Evolutionary conservation across 177 flowering plant genomes (phyloP), one percentile per base, ranked within the genome.

Genomic region (Telopea speciosissima): DNA sequence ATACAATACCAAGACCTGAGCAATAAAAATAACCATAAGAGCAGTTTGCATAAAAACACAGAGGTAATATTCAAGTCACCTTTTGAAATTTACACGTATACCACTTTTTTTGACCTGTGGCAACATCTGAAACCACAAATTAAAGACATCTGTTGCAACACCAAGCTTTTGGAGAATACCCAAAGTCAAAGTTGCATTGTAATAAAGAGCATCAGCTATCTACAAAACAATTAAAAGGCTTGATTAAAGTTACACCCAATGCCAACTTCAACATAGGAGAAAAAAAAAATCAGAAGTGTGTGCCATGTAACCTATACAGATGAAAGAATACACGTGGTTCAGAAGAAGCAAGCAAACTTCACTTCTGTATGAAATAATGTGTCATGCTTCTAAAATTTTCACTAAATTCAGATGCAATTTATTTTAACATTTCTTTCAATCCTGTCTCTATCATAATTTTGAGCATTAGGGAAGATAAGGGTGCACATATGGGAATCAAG

Each of bases 91-190:
- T 58, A 84, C 91, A 52, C 76, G 88, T 0, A 62, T 67, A 58
- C 99, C 99, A 79, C 93, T 92, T 79, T 86, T 91, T 78, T 89
- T 93, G 9, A 86, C 88, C 79, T 93, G 87, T 78, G 87, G 88
- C 86, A 95, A 79, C 99, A 95, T 85, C 69, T 93, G 93, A 81
- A 93, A 93, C 99, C 99, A 95, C 63, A 90, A 85, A 70, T 68
- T 79, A 62, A 95, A 95, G 33, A 91, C 78, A 56, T 95, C 98
- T 17, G 88, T 82, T 9, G 96, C 89, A 79, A 95, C 90, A 74
- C 93, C 93, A 76, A 95, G 88, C 81, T 85, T 91, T 66, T 95
- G 97, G 81, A 95, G 78, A 75, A 90, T 82, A 77, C 77, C 72
- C 17, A 93, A 85, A 12, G 99, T 82, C 76, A 95, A 82, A 21